Evolutionary conservation across 2,329 filamentous ascomycete species (phyloP), one percentile per base, ranked within the genome.

Genomic region (Phyllosticta citribraziliensis): DNA sequence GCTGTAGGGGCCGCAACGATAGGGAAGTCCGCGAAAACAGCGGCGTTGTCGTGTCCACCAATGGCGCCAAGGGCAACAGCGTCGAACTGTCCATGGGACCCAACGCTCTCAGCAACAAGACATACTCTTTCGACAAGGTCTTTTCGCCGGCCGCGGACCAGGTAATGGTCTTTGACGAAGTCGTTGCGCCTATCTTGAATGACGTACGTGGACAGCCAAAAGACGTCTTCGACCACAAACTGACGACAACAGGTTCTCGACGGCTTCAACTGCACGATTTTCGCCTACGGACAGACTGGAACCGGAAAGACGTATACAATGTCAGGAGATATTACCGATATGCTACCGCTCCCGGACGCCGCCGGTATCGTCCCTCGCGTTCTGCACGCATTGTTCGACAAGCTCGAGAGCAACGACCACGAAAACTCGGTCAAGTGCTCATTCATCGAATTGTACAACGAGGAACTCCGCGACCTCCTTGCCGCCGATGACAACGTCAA

Each of bases 301-400:
- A 99, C 94, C 0, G 94, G 94, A 68, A 99, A 99, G 75, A 99
- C 94, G 14, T 99, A 99, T 75, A 99, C 94, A 24, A 99, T 99
- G 94, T 96, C 93, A 0, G 94, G 94, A 60, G 93, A 99, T 73
- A 97, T 99, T 85, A 89, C 84, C 14, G 89, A 97, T 67, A 90
- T 91, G 47, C 91, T 93, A 1, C 85, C 96, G 63, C 80, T 96
- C 14, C 93, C 93, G 1, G 94, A 97, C 70, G 88, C 86, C 50
- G 94, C 95, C 27, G 94, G 94, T 68, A 97, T 99, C 67, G 94
- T 99, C 64, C 95, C 95, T 24, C 87, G 95, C 56, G 91, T 92
- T 0, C 79, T 99, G 0, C 88, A 97, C 69, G 84, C 88, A 0
- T 81, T 99, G 0, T 99, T 99, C 75, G 83, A 84, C 66, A 93